phyloP scores from a whole-genome alignment of 495 filamentous ascomycete genomes.

The Penicillium herquei region DNA sequence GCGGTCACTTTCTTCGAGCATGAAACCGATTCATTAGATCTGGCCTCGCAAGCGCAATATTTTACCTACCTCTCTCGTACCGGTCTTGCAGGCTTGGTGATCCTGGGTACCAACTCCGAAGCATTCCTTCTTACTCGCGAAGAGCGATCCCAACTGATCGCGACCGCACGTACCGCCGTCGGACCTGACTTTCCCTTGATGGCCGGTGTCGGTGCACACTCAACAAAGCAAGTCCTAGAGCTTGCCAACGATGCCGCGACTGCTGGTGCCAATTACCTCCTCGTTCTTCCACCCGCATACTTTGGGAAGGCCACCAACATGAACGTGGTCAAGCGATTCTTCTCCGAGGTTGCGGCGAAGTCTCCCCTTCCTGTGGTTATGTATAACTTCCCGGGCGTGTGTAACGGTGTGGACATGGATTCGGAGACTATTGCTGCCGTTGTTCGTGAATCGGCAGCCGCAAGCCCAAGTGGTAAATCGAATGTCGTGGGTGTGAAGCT shows the following conservation, averaged over 20 bases:
- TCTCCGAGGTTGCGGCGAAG: constrained; percentile 52
- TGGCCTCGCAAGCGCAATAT: constrained; percentile 50
- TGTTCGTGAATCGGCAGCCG: constrained; percentile 36
- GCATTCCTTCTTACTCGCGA: constrained; percentile 62
- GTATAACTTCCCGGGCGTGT: constrained; percentile 72
- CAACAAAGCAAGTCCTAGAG: constrained; percentile 60
- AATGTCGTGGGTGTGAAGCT: constrained; percentile 67
- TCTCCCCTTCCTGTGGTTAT: constrained; percentile 58
- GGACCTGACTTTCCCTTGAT: constrained; percentile 56
- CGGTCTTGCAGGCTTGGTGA: constrained; percentile 56
- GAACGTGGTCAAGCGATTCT: constrained; percentile 60
- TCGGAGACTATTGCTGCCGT: constrained; percentile 58
- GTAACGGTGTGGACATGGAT: constrained; percentile 69
- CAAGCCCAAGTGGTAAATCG: constrained; percentile 43
- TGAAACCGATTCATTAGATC: constrained; percentile 49
- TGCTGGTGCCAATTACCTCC: constrained; percentile 58
- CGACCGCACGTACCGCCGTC: constrained; percentile 50
- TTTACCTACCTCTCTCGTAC: constrained; percentile 53
- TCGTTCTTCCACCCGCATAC: constrained; percentile 64
- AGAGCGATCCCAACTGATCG: constrained; percentile 53
- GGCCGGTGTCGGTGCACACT: constrained; percentile 63
- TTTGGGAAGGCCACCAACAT: constrained; percentile 60
- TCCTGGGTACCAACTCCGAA: constrained; percentile 66
- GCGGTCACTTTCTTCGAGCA: constrained; percentile 53
- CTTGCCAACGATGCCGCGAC: constrained; percentile 54